Conservation (phyloP, 73 alveolate genomes). For the Symbiodinium natans region DNA sequence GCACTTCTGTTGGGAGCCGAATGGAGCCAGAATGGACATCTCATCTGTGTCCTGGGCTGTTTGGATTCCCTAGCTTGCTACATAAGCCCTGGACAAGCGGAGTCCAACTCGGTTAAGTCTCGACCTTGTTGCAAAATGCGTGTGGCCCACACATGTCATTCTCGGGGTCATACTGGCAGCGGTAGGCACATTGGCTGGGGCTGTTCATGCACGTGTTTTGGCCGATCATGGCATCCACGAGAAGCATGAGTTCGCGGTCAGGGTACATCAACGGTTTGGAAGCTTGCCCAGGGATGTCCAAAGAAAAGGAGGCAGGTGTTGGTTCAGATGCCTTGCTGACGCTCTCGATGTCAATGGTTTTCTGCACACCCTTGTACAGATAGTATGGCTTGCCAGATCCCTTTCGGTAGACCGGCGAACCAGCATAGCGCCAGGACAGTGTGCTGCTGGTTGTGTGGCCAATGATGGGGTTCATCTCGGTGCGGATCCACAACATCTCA, state of each 20-base stretch:
- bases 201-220: background rate
- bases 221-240: slow-evolving; percentile 12
- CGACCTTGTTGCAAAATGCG: background rate
- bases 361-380: background rate
- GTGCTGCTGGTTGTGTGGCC: background rate
- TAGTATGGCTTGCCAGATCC: background rate
- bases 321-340: background rate
- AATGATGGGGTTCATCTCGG: slow-evolving; percentile 1
- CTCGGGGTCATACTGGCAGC: background rate
- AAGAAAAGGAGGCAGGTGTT: background rate
- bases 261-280: background rate
- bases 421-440: background rate
- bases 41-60: no score
- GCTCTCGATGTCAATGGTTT: background rate
- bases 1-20: background rate
- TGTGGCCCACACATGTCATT: background rate
- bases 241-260: background rate
- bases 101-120: no score
- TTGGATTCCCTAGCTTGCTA: no score
- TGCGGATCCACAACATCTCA: background rate
- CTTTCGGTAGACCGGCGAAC: background rate
- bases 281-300: background rate
- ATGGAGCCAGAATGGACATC: background rate
- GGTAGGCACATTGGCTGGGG: background rate
- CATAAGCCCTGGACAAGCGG: no score